Base-by-base conservation (phyloP, 225 moss, liverwort and hornwort genomes). In the Pleurozium schreberi region DNA sequence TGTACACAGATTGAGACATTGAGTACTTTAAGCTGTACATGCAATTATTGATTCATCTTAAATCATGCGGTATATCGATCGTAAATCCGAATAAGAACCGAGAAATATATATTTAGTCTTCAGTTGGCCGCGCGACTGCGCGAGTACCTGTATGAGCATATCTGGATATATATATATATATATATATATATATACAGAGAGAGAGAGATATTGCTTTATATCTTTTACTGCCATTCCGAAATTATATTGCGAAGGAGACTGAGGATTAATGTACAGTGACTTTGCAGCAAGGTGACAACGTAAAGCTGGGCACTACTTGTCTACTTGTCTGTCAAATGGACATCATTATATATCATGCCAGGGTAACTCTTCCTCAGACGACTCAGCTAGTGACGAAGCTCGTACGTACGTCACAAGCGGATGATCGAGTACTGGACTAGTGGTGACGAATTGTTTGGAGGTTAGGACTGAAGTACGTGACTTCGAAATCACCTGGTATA, bases 101-200 rank as follows among this genome's bases (percentile, higher is more conserved):
- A 31, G 75, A 75, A 50, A 34, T 76, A 21, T 22, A 34, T 21
- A 76, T 34, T 76, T 52, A 8, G 22, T 76, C 52, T 76, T 76
- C 52, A 21, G 22, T 50, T 21, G 76, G 34, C 15, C 34, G n/a
- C n/a, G n/a, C n/a, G n/a, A n/a, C n/a, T n/a, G n/a, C n/a, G n/a
- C n/a, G 50, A 75, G 31, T 50, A 21, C 34, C 20, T 20, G 49
- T 49, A 22, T 73, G 6, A n/a, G n/a, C n/a, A n/a, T n/a, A n/a
- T n/a, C n/a, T n/a, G n/a, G n/a, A n/a, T n/a, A n/a, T n/a, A n/a
- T 17, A 2, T 9, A 0, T 30, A 2, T 27, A 25, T 14, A 11
- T 12, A 16, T 10, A 19, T 31, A 8, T 12, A 18, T 25, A 12
- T 42, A 11, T 57, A 27, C n/a, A n/a, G 4, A n/a, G n/a, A 3